Base-by-base conservation (phyloP, 306 rosid species). In the Acacia acuminata region DNA sequence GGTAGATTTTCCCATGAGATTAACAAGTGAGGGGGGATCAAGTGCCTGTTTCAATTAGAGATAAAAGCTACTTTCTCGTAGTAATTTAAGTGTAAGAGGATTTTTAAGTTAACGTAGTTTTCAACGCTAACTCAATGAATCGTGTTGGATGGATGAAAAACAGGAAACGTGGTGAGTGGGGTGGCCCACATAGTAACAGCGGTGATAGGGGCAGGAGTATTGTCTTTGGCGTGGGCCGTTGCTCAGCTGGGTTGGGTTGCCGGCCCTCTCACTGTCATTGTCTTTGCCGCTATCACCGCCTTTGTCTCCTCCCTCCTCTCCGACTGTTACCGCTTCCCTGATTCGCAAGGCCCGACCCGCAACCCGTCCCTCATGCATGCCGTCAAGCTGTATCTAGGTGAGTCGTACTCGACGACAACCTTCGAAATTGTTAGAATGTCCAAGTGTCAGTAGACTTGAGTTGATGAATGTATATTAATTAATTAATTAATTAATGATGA, bases 241-340 rank as follows among this genome's bases (percentile, higher is more conserved):
- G 93, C 98, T 42, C 97, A 93, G 77, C 76, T 94, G 0, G 98
- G 98, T 17, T 94, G 97, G 98, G 66, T 89, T 64, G 94, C 71
- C 0, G 98, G 92, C 14, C 94, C 97, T 10, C 2, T 91, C 3
- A 32, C 24, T 8, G 76, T 87, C 74, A 24, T 92, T 53, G 15
- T 51, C 36, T 90, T 94, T 76, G 96, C 98, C 34, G 11, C 20
- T 53, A 72, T 80, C 12, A 91, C 96, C 38, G 15, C 71, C 36
- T 47, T 13, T 47, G 11, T 88, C 22, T 3, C 84, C 4, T 24
- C 32, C 63, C 91, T 94, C 34, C 84, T 94, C 15, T 67, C 68
- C 51, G 89, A 92, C 74, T 91, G 90, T 72, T 91, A 92, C 15
- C 83, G 83, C 56, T 89, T 53, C 80, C 90, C 89, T 8, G 79